These are phyloP conservation scores for Globisporangium sylvaticum DNA, from an alignment of 352 stramenopile genomes.

Conservation along the genomic window DNA sequence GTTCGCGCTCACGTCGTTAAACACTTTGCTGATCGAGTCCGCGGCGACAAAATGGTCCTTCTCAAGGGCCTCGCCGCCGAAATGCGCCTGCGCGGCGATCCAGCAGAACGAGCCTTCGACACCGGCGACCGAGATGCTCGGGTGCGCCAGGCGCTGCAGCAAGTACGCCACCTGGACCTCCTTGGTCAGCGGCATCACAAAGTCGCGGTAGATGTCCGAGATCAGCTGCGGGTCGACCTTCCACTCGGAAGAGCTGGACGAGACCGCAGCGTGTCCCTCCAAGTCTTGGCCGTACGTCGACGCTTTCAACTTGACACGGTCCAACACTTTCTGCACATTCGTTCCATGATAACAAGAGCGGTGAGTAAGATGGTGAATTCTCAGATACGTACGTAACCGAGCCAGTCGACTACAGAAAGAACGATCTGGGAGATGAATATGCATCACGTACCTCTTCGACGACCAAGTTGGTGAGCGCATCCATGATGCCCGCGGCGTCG, in stretches of 20 bases:
- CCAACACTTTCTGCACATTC: slow-evolving; percentile 68
- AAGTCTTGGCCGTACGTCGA: slow-evolving; percentile 93
- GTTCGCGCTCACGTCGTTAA: slow-evolving; percentile 75
- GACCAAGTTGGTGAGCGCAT: slow-evolving; percentile 91
- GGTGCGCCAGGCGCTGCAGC: slow-evolving; percentile 76
- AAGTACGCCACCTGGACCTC: slow-evolving; percentile 96
- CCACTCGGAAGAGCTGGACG: slow-evolving; percentile 36
- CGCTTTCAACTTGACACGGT: slow-evolving; percentile 94
- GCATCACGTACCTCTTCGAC: slow-evolving; percentile 86
- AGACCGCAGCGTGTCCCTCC: slow-evolving; percentile 31
- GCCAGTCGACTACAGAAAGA: neutral
- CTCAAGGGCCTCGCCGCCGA: slow-evolving; percentile 40
- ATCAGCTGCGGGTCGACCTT: slow-evolving; percentile 97
- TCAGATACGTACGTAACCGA: neutral
- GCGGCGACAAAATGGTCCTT: slow-evolving; percentile 51
- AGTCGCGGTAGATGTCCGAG: slow-evolving; percentile 95
- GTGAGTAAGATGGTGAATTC: neutral
- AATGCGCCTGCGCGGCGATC: slow-evolving; percentile 63
- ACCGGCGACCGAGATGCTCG: slow-evolving; percentile 66
- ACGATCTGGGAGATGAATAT: neutral
- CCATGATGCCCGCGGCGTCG: slow-evolving; percentile 95
- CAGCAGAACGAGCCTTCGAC: slow-evolving; percentile 76
- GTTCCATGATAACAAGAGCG: neutral
- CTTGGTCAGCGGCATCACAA: slow-evolving; percentile 99
- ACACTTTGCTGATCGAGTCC: slow-evolving; percentile 72